Evolutionary conservation across 306 rosid genomes (phyloP).

Genomic region (Quercus variabilis): DNA sequence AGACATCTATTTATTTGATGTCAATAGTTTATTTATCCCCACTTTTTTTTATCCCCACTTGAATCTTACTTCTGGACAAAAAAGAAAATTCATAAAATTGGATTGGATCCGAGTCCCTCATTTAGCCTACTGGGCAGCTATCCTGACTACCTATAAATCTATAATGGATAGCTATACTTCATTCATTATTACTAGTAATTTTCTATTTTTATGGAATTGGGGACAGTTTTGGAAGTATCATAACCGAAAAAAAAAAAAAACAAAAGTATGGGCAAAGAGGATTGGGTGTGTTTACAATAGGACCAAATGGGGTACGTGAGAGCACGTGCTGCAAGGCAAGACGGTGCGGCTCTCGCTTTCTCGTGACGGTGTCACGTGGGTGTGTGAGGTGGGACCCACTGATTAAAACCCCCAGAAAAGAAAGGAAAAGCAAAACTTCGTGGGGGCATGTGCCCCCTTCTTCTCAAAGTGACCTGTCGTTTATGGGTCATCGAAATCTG

Average conservation of each 20-base stretch:
- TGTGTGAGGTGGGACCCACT: constrained; percentile 47
- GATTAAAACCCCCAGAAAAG: constrained; percentile 2
- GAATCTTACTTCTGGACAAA: no score
- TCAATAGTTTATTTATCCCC: no score
- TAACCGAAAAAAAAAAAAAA: background rate
- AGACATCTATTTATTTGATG: no score
- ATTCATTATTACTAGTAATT: no score
- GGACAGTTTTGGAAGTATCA: background rate
- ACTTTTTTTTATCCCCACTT: no score
- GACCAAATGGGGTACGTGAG: constrained; percentile 25
- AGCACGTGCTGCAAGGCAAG: constrained; percentile 51
- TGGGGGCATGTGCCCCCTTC: constrained; percentile 71
- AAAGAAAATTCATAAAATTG: no score
- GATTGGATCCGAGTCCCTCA: no score
- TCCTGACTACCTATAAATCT: no score
- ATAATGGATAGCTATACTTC: no score
- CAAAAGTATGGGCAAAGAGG: background rate
- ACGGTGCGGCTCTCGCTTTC: constrained; percentile 47
- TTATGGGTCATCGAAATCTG: constrained; percentile 57
- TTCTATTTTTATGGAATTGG: background rate
- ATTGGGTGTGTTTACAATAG: constrained; percentile 20
- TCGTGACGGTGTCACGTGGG: constrained; percentile 93
- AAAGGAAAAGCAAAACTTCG: constrained; percentile 5
- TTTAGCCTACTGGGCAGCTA: no score
- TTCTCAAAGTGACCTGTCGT: constrained; percentile 61